These are phyloP conservation scores for Calonectria henricotiae DNA, from an alignment of 2,329 filamentous ascomycete genomes.

Conservation along the genomic window DNA sequence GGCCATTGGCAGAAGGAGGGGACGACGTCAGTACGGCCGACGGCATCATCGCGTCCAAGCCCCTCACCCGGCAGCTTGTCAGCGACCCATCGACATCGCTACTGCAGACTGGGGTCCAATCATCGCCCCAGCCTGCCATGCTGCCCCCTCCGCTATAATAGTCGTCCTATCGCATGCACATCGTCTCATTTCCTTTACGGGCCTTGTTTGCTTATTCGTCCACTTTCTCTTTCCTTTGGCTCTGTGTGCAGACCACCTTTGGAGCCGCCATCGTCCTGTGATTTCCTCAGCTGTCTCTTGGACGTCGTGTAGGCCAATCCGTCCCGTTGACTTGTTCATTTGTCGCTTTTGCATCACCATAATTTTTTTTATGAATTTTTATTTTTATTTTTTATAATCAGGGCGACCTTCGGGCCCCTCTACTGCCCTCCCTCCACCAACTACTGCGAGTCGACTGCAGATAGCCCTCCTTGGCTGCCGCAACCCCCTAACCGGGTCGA, in stretches of 20 bases:
- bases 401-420: constrained; percentile 18
- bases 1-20: neutral
- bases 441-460: constrained; percentile 31
- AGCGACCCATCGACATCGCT: constrained; percentile 6
- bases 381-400: constrained; percentile 18
- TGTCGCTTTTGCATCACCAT: constrained; percentile 23
- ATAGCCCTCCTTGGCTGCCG: constrained; percentile 29
- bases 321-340: constrained; percentile 7
- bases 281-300: constrained; percentile 12
- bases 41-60: constrained; percentile 10
- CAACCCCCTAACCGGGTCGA: constrained; percentile 27
- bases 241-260: constrained; percentile 37
- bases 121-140: constrained; percentile 38
- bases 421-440: constrained; percentile 12
- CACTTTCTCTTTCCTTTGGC: constrained; percentile 37
- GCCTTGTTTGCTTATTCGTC: constrained; percentile 28
- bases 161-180: constrained; percentile 32
- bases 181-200: constrained; percentile 36
- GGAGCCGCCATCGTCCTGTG: constrained; percentile 13
- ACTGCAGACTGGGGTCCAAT: constrained; percentile 28
- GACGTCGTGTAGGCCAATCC: constrained; percentile 19
- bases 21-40: constrained; percentile 23
- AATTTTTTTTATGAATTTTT: constrained; percentile 19
- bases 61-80: constrained; percentile 9
- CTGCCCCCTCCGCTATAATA: constrained; percentile 34